Evolutionary conservation across 805 yeast genomes (phyloP).

Genomic region (Candida cerambycidarum): DNA sequence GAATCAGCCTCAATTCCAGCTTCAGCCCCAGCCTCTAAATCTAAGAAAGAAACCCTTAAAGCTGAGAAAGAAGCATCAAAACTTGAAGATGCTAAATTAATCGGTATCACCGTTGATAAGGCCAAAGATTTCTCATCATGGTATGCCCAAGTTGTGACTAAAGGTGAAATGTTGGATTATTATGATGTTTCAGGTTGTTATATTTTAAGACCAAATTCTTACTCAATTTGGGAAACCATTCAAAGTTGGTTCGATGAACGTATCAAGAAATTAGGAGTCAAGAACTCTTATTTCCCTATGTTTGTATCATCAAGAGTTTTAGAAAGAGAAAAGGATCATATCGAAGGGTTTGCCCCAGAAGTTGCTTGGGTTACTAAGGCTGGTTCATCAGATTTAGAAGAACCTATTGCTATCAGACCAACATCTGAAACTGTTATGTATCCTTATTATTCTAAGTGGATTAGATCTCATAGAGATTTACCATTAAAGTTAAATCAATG

Average conservation of each 20-base stretch:
- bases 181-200: constrained; percentile 99
- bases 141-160: constrained; percentile 95
- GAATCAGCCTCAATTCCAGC: constrained; percentile 32
- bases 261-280: constrained; percentile 87
- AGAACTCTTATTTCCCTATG: constrained; percentile 98
- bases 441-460: constrained; percentile 99
- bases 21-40: constrained; percentile 14
- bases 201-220: constrained; percentile 94
- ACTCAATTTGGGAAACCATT: constrained; percentile 90
- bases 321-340: constrained; percentile 97
- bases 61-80: constrained; percentile 50
- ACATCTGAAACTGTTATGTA: constrained; percentile 99
- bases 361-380: constrained; percentile 99
- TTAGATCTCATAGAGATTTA: constrained; percentile 95
- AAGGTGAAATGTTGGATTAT: constrained; percentile 98
- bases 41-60: constrained; percentile 31
- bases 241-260: constrained; percentile 80
- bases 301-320: constrained; percentile 89
- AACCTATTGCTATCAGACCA: constrained; percentile 98
- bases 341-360: constrained; percentile 99
- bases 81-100: constrained; percentile 81
- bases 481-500: constrained; percentile 97
- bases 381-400: constrained; percentile 90
- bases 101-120: constrained; percentile 96
- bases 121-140: constrained; percentile 90